Evolutionary conservation across 2,329 filamentous ascomycete genomes (phyloP), one percentile per base, ranked within the genome.

Genomic region (Dothideomycetes sp.): DNA sequence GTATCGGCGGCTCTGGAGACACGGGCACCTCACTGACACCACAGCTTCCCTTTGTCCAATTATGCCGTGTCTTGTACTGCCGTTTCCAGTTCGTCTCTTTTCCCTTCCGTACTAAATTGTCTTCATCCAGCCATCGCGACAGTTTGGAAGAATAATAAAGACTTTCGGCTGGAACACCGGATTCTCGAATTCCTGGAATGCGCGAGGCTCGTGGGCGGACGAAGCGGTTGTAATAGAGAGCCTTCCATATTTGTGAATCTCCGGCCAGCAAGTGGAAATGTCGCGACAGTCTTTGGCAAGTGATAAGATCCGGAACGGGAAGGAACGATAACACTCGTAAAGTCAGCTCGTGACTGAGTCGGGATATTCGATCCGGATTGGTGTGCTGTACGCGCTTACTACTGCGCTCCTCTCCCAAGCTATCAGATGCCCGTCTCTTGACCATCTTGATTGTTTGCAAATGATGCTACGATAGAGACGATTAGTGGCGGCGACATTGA

Each of bases 161-260:
- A 20, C 60, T 65, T 7, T 63, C 53, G 16, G 60, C 56, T 11
- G 53, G 50, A 5, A 59, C 45, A 27, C 50, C 57, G 3, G 59
- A 50, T 25, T 67, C 64, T 52, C 64, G 71, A 23, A 82, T 73
- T 16, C 82, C 81, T 0, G 84, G 82, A 42, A 89, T 78, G 44
- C 82, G 77, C 50, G 82, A 73, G 24, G 82, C 83, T 54, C 87
- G 77, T 27, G 86, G 87, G 24, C 84, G 73, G 20, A 95, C 84
- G 61, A 94, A 96, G 47, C 82, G 80, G 18, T 78, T 72, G 63
- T 93, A 94, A 63, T 94, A 98, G 35, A 86, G 76, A 11, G 74
- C 73, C 59, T 89, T 91, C 91, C 91, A 98, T 43, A 96, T 67
- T 57, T 95, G 86, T 1, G 82, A 82, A 60, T 96, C 91, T 41